Evolutionary conservation across 345 rosid genomes (phyloP).

Genomic region (Noccaea caerulescens): DNA sequence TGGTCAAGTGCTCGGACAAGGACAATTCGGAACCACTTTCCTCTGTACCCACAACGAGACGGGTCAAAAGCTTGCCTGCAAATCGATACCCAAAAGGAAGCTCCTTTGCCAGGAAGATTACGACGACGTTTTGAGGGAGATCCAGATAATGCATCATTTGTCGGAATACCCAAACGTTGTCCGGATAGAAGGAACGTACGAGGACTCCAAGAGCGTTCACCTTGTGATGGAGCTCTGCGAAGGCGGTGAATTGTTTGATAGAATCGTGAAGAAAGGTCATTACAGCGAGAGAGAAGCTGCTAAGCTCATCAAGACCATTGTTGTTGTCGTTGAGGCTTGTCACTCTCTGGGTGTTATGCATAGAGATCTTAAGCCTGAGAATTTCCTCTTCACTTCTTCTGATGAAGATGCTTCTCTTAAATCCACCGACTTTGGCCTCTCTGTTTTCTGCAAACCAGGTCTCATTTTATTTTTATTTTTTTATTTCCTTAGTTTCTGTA

Average conservation of each 20-base stretch:
- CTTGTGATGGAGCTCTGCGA: conserved; percentile 84
- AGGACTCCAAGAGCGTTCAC: conserved; percentile 57
- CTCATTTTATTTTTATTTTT: neutral
- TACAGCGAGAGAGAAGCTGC: conserved; percentile 82
- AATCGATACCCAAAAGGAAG: conserved; percentile 78
- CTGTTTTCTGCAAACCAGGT: conserved; percentile 81
- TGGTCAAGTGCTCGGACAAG: conserved; percentile 71
- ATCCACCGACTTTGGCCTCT: conserved; percentile 83
- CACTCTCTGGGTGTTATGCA: conserved; percentile 82
- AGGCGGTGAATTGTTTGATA: conserved; percentile 79
- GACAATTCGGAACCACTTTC: conserved; percentile 78
- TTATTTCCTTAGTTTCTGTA: neutral
- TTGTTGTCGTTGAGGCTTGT: conserved; percentile 76
- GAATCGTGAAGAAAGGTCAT: conserved; percentile 71
- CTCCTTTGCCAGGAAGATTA: conserved; percentile 71
- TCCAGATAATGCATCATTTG: conserved; percentile 89
- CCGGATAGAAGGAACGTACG: conserved; percentile 61
- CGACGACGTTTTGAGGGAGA: conserved; percentile 82
- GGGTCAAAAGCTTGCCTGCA: conserved; percentile 63
- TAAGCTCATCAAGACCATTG: conserved; percentile 73
- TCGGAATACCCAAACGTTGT: conserved; percentile 70
- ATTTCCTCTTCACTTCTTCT: conserved; percentile 61
- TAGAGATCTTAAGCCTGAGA: conserved; percentile 84
- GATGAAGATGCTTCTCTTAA: conserved; percentile 81
- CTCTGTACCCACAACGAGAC: conserved; percentile 65